Evolutionary conservation across 2,329 filamentous ascomycete genomes (phyloP), one percentile per base, ranked within the genome.

Genomic region (Arthrobotrys megalospora): DNA sequence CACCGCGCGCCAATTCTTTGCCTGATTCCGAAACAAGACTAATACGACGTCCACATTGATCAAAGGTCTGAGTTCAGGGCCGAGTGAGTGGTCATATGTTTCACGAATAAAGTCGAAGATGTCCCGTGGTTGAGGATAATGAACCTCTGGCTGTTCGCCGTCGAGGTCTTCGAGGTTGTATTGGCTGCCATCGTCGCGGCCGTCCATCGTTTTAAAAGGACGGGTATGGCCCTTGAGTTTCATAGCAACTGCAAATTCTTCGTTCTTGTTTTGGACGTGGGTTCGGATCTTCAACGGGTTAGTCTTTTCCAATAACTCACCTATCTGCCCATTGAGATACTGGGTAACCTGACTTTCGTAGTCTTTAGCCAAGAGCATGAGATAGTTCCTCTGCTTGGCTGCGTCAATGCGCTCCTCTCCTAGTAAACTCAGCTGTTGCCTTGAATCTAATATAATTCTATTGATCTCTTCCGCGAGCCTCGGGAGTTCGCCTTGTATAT

Each of bases 11-110:
- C 90, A 91, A 14, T 88, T 89, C 14, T 81, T 79, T 0, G 89
- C 86, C 70, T 91, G 89, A 41, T 86, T 85, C 28, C 86, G 85
- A 82, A 91, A 89, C 4, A 0, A 85, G 82, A 0, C 81, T 83
- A 0, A 85, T 82, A 0, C 90, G 80, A n/a, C 89, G 79, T 8
- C 69, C 67, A 11, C 67, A 71, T 63, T 82, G 80, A 36, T 85
- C 85, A 86, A 89, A 0, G 88, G 89, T 0, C 52, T 68, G n/a
- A 91, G 75, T 63, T 90, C 88, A n/a, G 87, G 87, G 0, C 88
- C 88, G 0, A 87, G 86, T 0, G 85, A 88, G 0, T 82, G 80
- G 0, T 80, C 79, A 78, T 89, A 87, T 0, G 85, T 80, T 0
- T 82, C 47, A 14, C 83, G 81, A 11, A 90, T 87, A 82, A 86